phyloP scores from a whole-genome alignment of 768 basidiomycete genomes.

The Boletus reticulatus region DNA sequence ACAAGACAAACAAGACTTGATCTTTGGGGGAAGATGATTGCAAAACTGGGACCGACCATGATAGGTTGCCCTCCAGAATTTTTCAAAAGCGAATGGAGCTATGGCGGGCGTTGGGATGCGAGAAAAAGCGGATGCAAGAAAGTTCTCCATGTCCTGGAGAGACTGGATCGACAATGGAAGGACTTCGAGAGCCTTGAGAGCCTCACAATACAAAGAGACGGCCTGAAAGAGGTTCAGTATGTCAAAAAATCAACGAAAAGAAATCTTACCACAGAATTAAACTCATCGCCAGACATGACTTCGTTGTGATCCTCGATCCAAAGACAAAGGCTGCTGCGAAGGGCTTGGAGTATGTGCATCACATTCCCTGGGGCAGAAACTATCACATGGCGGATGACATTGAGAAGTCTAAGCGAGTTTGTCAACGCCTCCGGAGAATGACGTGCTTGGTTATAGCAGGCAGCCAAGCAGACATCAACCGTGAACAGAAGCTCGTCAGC shows the following conservation, averaged over 20 bases:
- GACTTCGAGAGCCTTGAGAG: constrained; percentile 39
- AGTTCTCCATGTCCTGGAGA: constrained; percentile 41
- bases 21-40: constrained; percentile 38
- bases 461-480: constrained; percentile 31
- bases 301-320: constrained; percentile 54
- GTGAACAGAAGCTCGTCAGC: constrained; percentile 24
- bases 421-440: constrained; percentile 24
- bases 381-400: constrained; percentile 34
- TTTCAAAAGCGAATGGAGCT: constrained; percentile 52
- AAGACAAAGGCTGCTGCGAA: constrained; percentile 39
- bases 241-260: neutral
- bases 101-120: constrained; percentile 45
- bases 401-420: constrained; percentile 38
- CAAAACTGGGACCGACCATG: constrained; percentile 39
- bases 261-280: constrained; percentile 46
- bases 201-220: constrained; percentile 42
- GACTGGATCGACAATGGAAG: constrained; percentile 40
- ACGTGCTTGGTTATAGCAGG: constrained; percentile 32
- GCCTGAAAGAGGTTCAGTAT: constrained; percentile 17
- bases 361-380: constrained; percentile 26
- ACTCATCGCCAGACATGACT: constrained; percentile 42
- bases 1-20: constrained; percentile 45
- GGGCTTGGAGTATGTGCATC: constrained; percentile 33
- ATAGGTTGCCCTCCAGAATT: constrained; percentile 59
- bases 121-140: constrained; percentile 52